Base-by-base conservation (phyloP, 352 stramenopile species). In the Blastocystis sp. region DNA sequence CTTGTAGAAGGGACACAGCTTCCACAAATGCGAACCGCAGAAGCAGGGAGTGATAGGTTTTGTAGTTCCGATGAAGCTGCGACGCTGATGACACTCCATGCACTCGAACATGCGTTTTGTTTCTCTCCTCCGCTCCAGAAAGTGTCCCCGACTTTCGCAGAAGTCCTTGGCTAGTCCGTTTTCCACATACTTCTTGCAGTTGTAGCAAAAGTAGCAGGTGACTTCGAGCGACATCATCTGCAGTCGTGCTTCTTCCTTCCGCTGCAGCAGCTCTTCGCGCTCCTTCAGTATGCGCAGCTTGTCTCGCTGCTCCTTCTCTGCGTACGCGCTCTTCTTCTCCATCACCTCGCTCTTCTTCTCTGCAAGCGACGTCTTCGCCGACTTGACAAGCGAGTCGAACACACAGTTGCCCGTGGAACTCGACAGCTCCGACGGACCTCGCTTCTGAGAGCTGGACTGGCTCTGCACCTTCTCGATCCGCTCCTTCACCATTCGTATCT, bases 101-200 rank as follows among this genome's bases (percentile, higher is more conserved):
- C 70, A 80, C 45, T 80, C 70, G 41, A 80, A 80, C 70, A 80
- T 80, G 20, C 70, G 34, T 41, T 80, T 80, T 41, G n/a, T 63
- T 18, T 47, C 70, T 8, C 18, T 11, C 2, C 45, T 39, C 20
- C 43, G n/a, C 70, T 80, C 70, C 13, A 80, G 1, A 63, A 47
- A 80, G 55, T 80, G 70, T 20, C 70, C 70, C 23, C 39, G 50
- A 39, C 39, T 34, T 34, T 80, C 70, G 41, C 70, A 80, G n/a
- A 61, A 80, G 15, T 26, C 23, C 4, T 53, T 39, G 13, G n/a
- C 41, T 6, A 80, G 43, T 63, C 41, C 41, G 18, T 62, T 80
- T 13, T 80, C 70, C 43, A 80, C 39, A 4, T 43, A 80, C 37
- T 34, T 41, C 4, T 62, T 61, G 70, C 70, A 80, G 39, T 80